Base-by-base conservation (phyloP, 164 flowering plant genomes). In the Vitis rotundifolia region DNA sequence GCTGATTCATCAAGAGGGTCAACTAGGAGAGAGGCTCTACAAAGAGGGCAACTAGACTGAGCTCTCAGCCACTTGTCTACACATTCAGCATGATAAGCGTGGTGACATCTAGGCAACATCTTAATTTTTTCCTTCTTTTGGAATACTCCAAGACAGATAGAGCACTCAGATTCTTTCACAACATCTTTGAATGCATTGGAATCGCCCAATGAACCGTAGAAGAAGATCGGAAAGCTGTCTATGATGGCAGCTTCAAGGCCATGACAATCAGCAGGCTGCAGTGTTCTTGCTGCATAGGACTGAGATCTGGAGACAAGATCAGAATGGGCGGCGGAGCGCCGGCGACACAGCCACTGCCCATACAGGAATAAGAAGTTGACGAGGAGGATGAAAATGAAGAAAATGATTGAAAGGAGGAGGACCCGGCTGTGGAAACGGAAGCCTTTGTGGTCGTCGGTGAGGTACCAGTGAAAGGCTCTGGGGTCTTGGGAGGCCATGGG, bases 341-440 rank as follows among this genome's bases (percentile, higher is more conserved):
- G 73, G 16, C 73, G 74, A 47, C 79, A 81, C 26, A 73, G 63
- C 84, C 85, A 82, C 5, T 78, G 71, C 2, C 78, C 79, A 75
- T 81, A 82, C 74, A 86, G 77, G 74, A 76, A 78, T 16, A 85
- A 29, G 60, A 78, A 68, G 48, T 75, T 61, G 73, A 75, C 49
- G 68, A 80, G 10, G 71, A 80, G 55, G 52, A 78, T 15, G 55
- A 80, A 9, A 54, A 81, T 67, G 74, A 81, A 84, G 74, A 81
- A 68, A 64, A 70, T 66, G 63, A 81, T 2, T 12, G 78, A 16
- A 66, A 77, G 64, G 71, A 82, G 64, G 54, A 84, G 71, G 15
- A 68, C 56, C 47, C 63, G 80, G 73, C 85, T 81, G 50, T 78
- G 75, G 67, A 82, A 11, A 50, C 80, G 72, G 77, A 82, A 73